These are phyloP conservation scores for Yamadazyma ubonensis DNA, from an alignment of 805 yeast genomes.

Conservation along the genomic window DNA sequence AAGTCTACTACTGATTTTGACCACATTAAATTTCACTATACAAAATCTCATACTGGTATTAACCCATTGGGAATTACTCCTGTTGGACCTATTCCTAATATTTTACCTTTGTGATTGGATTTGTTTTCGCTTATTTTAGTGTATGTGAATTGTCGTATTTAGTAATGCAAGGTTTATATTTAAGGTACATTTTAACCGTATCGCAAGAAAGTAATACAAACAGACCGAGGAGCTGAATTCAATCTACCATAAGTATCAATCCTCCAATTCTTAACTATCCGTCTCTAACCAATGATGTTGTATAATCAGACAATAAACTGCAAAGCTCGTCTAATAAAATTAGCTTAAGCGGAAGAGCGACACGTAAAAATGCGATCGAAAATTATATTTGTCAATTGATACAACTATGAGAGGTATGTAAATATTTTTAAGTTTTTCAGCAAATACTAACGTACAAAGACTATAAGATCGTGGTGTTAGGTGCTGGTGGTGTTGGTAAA, in stretches of 20 bases:
- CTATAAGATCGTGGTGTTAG: slow-evolving; percentile 86
- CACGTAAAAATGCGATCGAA: slow-evolving; percentile 11
- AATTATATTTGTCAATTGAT: slow-evolving; percentile 5
- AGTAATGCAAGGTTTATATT: background rate
- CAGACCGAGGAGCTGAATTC: too few species aligned
- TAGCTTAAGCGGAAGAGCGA: slow-evolving; percentile 6
- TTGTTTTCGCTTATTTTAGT: background rate
- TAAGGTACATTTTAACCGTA: background rate
- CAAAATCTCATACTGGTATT: slow-evolving; percentile 75
- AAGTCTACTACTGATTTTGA: slow-evolving; percentile 78
- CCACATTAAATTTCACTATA: slow-evolving; percentile 90
- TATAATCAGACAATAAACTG: background rate
- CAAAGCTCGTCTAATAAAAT: slow-evolving; percentile 8
- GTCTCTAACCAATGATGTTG: too few species aligned
- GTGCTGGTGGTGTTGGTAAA: slow-evolving; percentile 98
- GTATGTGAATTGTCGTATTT: background rate
- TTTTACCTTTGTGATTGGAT: slow-evolving; percentile 30
- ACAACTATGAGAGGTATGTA: slow-evolving; percentile 20
- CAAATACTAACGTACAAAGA: slow-evolving; percentile 39
- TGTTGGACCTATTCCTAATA: slow-evolving; percentile 81
- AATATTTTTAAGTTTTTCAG: background rate
- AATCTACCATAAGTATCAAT: too few species aligned
- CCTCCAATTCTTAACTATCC: too few species aligned
- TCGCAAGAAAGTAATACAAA: background rate
- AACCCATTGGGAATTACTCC: slow-evolving; percentile 87